These are phyloP conservation scores for Spencermartinsiella europaea DNA, from an alignment of 805 yeast species.

Conservation along the genomic window DNA sequence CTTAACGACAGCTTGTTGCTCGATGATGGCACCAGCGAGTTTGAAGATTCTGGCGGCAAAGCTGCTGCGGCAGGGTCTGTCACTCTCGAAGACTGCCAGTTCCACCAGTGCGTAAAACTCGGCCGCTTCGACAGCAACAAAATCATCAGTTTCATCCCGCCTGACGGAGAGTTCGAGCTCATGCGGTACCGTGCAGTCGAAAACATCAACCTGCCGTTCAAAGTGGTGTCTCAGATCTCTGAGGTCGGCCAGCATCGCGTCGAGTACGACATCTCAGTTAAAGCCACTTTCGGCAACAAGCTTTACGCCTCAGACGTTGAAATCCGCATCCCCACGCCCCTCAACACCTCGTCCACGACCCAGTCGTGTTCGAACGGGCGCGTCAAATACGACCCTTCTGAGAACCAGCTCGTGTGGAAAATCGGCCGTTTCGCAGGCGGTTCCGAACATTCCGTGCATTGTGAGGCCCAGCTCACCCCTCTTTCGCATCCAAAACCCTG, in stretches of 20 bases:
- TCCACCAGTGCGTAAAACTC: conserved; percentile 81
- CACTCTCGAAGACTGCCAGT: conserved; percentile 67
- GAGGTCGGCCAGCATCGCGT: conserved; percentile 41
- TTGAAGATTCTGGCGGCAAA: conserved; percentile 18
- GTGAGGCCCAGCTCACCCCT: conserved; percentile 42
- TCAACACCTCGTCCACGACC: conserved; percentile 45
- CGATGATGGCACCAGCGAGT: conserved; percentile 16
- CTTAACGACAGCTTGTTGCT: conserved; percentile 50
- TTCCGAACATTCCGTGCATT: conserved; percentile 55
- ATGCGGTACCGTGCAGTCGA: conserved; percentile 64
- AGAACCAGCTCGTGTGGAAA: conserved; percentile 62
- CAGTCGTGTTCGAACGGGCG: conserved; percentile 53
- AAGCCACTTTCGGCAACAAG: conserved; percentile 51
- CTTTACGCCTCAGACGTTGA: conserved; percentile 58
- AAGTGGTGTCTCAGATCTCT: conserved; percentile 51
- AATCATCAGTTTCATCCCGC: conserved; percentile 70
- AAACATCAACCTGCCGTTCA: conserved; percentile 65
- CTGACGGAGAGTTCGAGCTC: conserved; percentile 81
- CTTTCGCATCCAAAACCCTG: conserved; percentile 37
- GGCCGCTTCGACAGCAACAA: conserved; percentile 61
- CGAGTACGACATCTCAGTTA: conserved; percentile 55
- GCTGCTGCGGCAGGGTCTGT: conserved; percentile 46
- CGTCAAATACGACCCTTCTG: conserved; percentile 62
- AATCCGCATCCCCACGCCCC: conserved; percentile 66
- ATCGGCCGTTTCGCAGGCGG: conserved; percentile 64